Conservation (phyloP, 139 green algal genomes). For the Desmodesmus armatus region DNA sequence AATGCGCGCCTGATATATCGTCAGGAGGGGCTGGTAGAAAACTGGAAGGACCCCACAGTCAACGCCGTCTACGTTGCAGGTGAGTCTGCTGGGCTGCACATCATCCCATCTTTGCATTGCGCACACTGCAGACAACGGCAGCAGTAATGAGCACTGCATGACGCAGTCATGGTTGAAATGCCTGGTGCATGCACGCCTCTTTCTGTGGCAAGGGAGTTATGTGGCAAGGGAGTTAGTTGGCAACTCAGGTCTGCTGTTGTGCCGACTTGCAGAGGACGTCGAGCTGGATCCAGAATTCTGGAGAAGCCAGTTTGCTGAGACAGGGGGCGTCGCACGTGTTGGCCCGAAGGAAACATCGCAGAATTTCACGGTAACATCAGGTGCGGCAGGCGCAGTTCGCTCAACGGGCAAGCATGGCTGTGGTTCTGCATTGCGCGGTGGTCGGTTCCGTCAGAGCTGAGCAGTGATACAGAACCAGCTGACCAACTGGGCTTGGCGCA, state of each 20-base stretch:
- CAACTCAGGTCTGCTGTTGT: slow-evolving; percentile 7
- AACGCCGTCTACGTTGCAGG: background rate
- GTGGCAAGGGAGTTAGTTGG: background rate
- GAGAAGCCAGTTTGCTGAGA: slow-evolving; percentile 5
- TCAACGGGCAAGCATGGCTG: background rate
- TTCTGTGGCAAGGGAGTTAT: background rate
- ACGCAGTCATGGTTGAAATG: background rate
- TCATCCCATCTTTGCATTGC: background rate
- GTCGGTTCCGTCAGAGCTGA: background rate
- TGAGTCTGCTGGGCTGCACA: background rate
- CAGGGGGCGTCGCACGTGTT: slow-evolving; percentile 1
- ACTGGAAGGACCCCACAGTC: slow-evolving; percentile 1
- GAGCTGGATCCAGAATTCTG: background rate
- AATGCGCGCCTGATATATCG: slow-evolving; percentile 12
- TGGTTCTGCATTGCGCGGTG: background rate
- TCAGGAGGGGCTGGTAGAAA: background rate
- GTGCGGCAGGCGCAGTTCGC: background rate
- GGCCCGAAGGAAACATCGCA: background rate
- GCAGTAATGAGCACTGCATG: background rate
- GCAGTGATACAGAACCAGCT: background rate
- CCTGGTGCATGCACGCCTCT: background rate
- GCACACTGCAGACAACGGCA: background rate
- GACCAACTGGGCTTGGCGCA: background rate
- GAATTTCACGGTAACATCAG: slow-evolving; percentile 18
- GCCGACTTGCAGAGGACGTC: background rate